These are phyloP conservation scores for Candida sp. DNA, from an alignment of 1,139 yeast genomes.

Conservation along the genomic window DNA sequence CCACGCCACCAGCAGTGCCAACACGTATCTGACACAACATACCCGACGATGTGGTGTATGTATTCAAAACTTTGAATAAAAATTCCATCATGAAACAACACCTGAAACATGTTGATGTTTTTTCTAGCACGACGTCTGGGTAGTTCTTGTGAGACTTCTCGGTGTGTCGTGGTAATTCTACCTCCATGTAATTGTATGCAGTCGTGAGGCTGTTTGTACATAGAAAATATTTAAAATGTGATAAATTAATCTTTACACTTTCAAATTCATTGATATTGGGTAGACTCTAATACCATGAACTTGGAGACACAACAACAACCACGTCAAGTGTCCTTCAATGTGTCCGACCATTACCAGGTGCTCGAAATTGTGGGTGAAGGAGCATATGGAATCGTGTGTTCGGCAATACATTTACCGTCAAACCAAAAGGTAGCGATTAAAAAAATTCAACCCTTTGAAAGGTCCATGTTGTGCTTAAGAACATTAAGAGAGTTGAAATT, in stretches of 20 bases:
- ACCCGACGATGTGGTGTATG: too few relatives aligned
- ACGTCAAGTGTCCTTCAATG: slow-evolving; percentile 24
- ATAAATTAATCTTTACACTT: not conserved
- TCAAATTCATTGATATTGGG: not conserved
- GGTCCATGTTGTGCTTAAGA: slow-evolving; percentile 33
- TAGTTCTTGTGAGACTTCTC: too few relatives aligned
- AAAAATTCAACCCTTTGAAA: slow-evolving; percentile 38
- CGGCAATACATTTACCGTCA: slow-evolving; percentile 37
- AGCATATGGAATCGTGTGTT: slow-evolving; percentile 44
- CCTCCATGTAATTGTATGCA: too few relatives aligned
- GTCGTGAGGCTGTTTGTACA: not conserved
- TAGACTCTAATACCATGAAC: not conserved
- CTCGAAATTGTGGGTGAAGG: slow-evolving; percentile 44
- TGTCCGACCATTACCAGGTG: slow-evolving; percentile 35
- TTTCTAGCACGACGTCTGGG: too few relatives aligned
- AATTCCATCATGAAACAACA: not conserved
- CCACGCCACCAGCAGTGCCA: too few relatives aligned
- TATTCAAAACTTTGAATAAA: too few relatives aligned
- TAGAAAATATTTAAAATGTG: not conserved
- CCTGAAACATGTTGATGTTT: not conserved
- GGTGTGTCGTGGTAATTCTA: too few relatives aligned
- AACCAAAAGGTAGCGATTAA: slow-evolving; percentile 41
- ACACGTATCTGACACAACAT: not conserved
- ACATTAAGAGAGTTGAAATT: slow-evolving; percentile 41
- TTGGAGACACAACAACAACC: slow-evolving; percentile 5